Conservation (phyloP, 768 basidiomycete genomes). For the Psilocybe sp. region DNA sequence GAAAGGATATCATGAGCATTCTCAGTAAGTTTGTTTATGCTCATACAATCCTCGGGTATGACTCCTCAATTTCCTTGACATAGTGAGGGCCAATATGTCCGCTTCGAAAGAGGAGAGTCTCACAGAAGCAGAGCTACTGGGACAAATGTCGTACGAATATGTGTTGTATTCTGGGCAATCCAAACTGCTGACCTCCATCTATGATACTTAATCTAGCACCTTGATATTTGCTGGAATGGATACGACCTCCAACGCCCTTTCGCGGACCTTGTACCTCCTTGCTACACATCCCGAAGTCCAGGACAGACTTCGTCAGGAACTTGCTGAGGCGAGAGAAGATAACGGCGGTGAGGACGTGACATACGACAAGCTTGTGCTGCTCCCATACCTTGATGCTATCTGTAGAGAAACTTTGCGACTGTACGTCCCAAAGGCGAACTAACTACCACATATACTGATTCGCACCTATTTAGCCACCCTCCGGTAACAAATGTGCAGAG, state of each 20-base stretch:
- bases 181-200: slow-evolving; percentile 3
- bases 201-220: slow-evolving; percentile 15
- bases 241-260: too few relatives aligned
- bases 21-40: background rate
- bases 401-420: slow-evolving; percentile 38
- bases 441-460: slow-evolving; percentile 5
- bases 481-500: slow-evolving; percentile 16
- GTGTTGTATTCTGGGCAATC: too few relatives aligned
- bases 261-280: too few relatives aligned
- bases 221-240: too few relatives aligned
- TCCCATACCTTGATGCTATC: slow-evolving; percentile 41
- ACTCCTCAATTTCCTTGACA: too few relatives aligned
- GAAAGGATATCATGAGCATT: too few relatives aligned
- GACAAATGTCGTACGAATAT: slow-evolving; percentile 32
- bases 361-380: slow-evolving; percentile 38
- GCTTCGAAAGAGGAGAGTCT: too few relatives aligned
- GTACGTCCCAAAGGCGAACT: slow-evolving; percentile 13
- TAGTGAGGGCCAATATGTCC: slow-evolving; percentile 36
- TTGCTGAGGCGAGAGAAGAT: slow-evolving; percentile 23
- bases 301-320: slow-evolving; percentile 31
- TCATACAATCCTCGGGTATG: too few relatives aligned
- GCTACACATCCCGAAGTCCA: too few relatives aligned
- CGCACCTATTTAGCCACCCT: slow-evolving; percentile 24
- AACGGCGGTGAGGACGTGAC: slow-evolving; percentile 20
- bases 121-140: slow-evolving; percentile 32